phyloP scores from a whole-genome alignment of 768 basidiomycete genomes.

The Kondoa malvinella region DNA sequence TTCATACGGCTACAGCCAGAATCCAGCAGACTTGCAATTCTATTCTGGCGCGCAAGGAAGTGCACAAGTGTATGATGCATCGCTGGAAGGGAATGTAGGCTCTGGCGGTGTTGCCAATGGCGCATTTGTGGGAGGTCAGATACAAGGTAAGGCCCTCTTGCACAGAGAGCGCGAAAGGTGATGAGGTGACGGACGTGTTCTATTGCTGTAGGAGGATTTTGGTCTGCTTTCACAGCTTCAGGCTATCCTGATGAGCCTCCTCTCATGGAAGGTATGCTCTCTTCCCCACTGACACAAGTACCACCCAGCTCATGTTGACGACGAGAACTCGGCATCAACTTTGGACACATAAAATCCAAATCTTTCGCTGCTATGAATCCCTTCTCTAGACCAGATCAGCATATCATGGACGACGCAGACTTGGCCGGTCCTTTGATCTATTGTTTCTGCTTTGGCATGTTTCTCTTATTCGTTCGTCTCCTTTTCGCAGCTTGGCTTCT shows the following conservation, averaged over 20 bases:
- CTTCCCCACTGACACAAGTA: background rate
- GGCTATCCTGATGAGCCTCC: constrained; percentile 52
- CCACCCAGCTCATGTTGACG: background rate
- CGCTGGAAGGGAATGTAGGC: constrained; percentile 11
- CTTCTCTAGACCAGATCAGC: constrained; percentile 38
- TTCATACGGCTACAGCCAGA: background rate
- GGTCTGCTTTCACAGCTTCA: constrained; percentile 15
- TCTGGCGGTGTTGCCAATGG: background rate
- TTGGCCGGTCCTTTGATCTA: constrained; percentile 90
- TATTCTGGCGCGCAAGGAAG: background rate
- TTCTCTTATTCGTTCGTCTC: constrained; percentile 66
- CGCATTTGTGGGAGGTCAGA: constrained; percentile 8
- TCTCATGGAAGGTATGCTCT: constrained; percentile 63
- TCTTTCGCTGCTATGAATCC: constrained; percentile 92
- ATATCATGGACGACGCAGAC: constrained; percentile 98
- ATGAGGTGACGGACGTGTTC: constrained; percentile 9
- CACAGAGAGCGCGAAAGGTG: background rate
- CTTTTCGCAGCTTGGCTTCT: no score
- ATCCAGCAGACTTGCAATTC: background rate
- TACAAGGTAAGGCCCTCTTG: constrained; percentile 6
- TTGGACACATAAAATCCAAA: constrained; percentile 83
- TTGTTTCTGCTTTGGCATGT: constrained; percentile 83
- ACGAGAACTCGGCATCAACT: constrained; percentile 91
- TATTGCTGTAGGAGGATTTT: constrained; percentile 14
- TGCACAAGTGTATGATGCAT: background rate